phyloP scores from a whole-genome alignment of 371 early-diverging fungal species.

The Mucor circinelloides region DNA sequence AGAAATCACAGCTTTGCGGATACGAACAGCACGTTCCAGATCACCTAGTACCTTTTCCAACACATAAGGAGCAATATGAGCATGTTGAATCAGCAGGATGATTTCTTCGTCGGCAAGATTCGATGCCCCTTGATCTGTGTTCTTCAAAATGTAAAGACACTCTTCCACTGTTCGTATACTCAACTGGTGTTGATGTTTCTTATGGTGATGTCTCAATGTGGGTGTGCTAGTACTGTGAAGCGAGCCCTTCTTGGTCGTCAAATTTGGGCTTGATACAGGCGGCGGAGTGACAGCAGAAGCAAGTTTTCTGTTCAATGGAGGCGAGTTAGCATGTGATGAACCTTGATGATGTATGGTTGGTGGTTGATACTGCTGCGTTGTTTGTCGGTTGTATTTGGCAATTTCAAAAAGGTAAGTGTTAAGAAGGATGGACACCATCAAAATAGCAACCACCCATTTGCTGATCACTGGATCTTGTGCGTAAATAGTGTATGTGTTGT shows the following conservation, averaged over 20 bases:
- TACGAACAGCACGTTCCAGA: constrained; percentile 79
- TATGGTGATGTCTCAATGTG: background rate
- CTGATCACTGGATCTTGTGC: constrained; percentile 65
- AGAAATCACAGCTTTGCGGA: constrained; percentile 79
- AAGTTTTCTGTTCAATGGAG: background rate
- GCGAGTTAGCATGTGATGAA: background rate
- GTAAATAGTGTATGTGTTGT: constrained; percentile 45
- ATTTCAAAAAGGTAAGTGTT: constrained; percentile 67
- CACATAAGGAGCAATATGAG: constrained; percentile 80
- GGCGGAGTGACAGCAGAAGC: background rate
- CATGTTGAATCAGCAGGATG: constrained; percentile 68
- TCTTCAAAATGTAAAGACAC: background rate
- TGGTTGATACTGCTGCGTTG: background rate
- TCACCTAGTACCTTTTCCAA: constrained; percentile 83
- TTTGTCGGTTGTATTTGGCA: constrained; percentile 29
- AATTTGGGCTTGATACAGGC: background rate
- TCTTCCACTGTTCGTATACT: background rate
- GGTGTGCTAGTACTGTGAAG: background rate
- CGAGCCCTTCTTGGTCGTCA: background rate
- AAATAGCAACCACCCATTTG: constrained; percentile 53
- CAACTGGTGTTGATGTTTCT: background rate
- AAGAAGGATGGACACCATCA: constrained; percentile 59
- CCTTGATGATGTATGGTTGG: background rate
- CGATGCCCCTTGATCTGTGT: background rate
- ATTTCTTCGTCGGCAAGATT: constrained; percentile 71